Evolutionary conservation across 345 rosid genomes (phyloP).

Genomic region (Zanthoxylum bungeanum): DNA sequence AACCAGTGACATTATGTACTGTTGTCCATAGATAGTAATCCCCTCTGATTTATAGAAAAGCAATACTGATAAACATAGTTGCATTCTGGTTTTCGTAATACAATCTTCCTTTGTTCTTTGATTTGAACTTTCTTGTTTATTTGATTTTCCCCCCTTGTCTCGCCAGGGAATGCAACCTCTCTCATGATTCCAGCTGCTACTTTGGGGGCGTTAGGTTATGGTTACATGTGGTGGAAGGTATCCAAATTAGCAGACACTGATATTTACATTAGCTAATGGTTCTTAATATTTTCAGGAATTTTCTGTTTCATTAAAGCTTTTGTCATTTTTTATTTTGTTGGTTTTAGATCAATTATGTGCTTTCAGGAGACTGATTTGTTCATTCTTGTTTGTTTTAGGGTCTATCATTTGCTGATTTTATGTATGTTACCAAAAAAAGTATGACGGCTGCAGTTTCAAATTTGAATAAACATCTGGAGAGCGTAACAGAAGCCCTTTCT

Average conservation of each 20-base stretch:
- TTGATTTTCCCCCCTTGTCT: not conserved
- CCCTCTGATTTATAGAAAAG: not conserved
- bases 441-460: slow-evolving; percentile 78
- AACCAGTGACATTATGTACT: not conserved
- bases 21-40: not conserved
- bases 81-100: not conserved
- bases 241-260: slow-evolving; percentile 1
- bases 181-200: slow-evolving; percentile 76
- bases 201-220: slow-evolving; percentile 89
- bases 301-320: not conserved
- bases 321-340: not conserved
- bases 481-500: slow-evolving; percentile 66
- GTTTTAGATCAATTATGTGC: slow-evolving; percentile 1
- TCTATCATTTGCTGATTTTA: slow-evolving; percentile 70
- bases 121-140: not conserved
- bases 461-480: slow-evolving; percentile 76
- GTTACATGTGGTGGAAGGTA: slow-evolving; percentile 99
- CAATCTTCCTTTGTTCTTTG: not conserved
- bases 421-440: slow-evolving; percentile 74
- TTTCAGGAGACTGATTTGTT: slow-evolving; percentile 14
- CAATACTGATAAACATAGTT: not conserved
- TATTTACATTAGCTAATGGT: not conserved
- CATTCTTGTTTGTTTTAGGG: slow-evolving; percentile 49
- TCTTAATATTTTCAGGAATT: not conserved
- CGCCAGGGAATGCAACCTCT: slow-evolving; percentile 53